phyloP scores from a whole-genome alignment of 805 yeast species.

The Ogataea glucozyma region DNA sequence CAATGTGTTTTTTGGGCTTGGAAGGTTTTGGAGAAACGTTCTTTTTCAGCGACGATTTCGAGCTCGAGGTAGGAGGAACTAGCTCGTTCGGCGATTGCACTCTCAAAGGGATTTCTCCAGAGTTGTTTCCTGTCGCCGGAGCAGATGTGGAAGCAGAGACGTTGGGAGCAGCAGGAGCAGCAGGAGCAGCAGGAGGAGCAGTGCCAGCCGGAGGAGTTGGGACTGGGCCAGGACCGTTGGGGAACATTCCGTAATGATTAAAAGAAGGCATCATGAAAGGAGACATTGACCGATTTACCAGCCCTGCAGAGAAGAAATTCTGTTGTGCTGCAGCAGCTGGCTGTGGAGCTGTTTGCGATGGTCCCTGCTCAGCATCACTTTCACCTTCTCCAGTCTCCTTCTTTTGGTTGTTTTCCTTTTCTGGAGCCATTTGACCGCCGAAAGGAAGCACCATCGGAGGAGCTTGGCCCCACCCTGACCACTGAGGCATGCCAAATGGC shows the following conservation, averaged over 20 bases:
- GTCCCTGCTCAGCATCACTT: slow-evolving; percentile 5
- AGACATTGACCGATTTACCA: slow-evolving; percentile 28
- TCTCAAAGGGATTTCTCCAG: slow-evolving; percentile 10
- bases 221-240: slow-evolving; percentile 6
- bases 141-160: slow-evolving; percentile 11
- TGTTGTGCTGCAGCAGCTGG: slow-evolving; percentile 15
- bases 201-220: slow-evolving; percentile 13
- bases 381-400: slow-evolving; percentile 9
- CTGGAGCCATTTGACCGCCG: slow-evolving; percentile 6
- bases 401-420: slow-evolving; percentile 1
- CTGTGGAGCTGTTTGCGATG: neutral
- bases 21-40: slow-evolving; percentile 26
- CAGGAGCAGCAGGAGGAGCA: slow-evolving; percentile 6
- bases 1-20: slow-evolving; percentile 46
- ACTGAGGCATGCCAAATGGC: slow-evolving; percentile 22
- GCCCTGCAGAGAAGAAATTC: slow-evolving; percentile 26
- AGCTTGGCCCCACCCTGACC: slow-evolving; percentile 15
- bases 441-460: slow-evolving; percentile 19
- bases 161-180: too few species aligned
- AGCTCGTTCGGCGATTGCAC: slow-evolving; percentile 17
- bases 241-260: slow-evolving; percentile 43
- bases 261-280: slow-evolving; percentile 54
- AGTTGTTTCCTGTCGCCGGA: neutral
- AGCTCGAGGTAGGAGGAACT: slow-evolving; percentile 9
- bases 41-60: slow-evolving; percentile 16